Evolutionary conservation across 2,329 filamentous ascomycete species (phyloP), one percentile per base, ranked within the genome.

Genomic region (Sporothrix luriei): DNA sequence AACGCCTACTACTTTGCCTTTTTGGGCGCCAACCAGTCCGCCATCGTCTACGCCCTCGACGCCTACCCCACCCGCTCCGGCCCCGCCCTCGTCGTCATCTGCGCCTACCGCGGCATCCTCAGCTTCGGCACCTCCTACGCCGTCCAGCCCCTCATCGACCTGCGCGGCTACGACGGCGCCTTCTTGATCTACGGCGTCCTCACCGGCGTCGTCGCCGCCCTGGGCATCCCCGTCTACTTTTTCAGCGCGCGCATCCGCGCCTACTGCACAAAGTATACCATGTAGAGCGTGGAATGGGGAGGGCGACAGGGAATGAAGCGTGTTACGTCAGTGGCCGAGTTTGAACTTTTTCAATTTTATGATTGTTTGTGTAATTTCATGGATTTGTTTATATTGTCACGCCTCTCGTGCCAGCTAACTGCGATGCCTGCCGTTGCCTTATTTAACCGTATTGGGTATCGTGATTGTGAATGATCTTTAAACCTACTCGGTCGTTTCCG

Each of bases 251-350:
- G 26, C 24, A 57, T 57, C 54, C 54, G 54, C 14, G 54, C 54
- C 14, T 57, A 57, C 54, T 57, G 54, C 54, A 57, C 54, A 33
- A 57, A 57, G 29, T 57, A 57, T n/a, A 57, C 54, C 3, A 29
- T 57, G 16, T 57, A 57, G 26, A 5, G 43, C 5, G 13, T 48
- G 14, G 43, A 16, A 6, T 4, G 3, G 43, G 43, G 43, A 48
- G 43, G 43, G 16, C 3, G 40, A 5, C 4, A 19, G 5, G 1
- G 11, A 5, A 19, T 1, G 9, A 13, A 52, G 51, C 26, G n/a
- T 21, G 10, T 33, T 33, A 9, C 33, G 7, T 6, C 6, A 33
- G 33, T 7, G 4, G 33, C 1, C 33, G 7, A 33, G 5, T 5
- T 33, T 33, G 33, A 33, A 2, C 33, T 6, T 33, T n/a, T n/a